Percentiles rank a stretch among this genome's conserved stretches.
Conservation (phyloP, 495 filamentous ascomycete species). For the Penicillium egyptiacum region DNA sequence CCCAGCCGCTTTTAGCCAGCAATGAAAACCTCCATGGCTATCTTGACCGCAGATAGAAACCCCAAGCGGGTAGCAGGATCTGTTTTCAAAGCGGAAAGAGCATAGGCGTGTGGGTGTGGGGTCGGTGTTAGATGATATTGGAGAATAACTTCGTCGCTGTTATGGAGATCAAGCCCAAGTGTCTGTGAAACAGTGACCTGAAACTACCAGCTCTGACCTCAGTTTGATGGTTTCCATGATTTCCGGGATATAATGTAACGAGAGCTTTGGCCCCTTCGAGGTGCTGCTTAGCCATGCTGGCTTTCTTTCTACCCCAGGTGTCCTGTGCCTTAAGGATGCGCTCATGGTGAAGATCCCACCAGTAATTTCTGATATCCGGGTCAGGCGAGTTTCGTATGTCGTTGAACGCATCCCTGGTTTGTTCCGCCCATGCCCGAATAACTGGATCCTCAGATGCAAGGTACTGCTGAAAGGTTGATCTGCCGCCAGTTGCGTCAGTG, state of each 20-base stretch:
- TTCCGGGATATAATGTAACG: not conserved
- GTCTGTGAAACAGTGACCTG: not conserved
- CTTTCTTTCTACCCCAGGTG: not conserved
- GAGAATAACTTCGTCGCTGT: not conserved
- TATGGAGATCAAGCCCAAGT: not conserved
- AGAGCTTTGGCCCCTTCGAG: not conserved
- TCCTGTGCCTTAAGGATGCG: not conserved
- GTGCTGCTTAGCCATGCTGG: not conserved
- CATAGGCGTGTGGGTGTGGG: not conserved
- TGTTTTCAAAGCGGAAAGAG: not conserved
- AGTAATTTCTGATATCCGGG: not conserved
- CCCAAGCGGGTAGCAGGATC: not conserved
- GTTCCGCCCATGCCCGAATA: not conserved
- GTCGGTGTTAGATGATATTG: not conserved
- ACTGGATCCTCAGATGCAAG: not conserved
- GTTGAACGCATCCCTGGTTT: not conserved
- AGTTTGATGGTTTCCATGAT: not conserved
- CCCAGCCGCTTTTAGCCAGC: not conserved
- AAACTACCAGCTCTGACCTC: not conserved
- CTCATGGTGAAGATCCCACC: not conserved
- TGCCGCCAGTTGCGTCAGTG: not conserved
- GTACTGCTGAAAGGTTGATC: not conserved
- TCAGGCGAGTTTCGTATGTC: not conserved
- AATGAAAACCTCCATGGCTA: not conserved
- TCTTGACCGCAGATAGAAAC: not conserved